Conservation (phyloP, 2,329 filamentous ascomycete species). For the Eutypa lata region DNA sequence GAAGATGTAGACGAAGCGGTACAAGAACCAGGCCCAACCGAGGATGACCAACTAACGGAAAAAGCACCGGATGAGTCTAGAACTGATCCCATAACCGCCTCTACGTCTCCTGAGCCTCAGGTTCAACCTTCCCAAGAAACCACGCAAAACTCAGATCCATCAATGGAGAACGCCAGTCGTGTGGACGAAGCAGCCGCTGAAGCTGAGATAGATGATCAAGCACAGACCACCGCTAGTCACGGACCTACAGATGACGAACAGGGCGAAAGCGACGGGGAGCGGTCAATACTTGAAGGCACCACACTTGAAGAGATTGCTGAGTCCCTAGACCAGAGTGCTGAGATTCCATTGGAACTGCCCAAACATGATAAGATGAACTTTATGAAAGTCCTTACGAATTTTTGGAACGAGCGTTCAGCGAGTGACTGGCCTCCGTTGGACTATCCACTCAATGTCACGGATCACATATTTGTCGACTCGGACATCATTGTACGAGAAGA, state of each 20-base stretch:
- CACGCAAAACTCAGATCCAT: conserved; percentile 4
- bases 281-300: conserved; percentile 65
- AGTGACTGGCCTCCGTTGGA: conserved; percentile 92
- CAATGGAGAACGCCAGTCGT: conserved; percentile 24
- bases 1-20: conserved; percentile 91
- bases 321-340: conserved; percentile 57
- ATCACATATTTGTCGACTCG: conserved; percentile 95
- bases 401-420: conserved; percentile 96
- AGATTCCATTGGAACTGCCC: conserved; percentile 70
- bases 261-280: conserved; percentile 68
- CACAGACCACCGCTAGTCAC: conserved; percentile 45
- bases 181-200: conserved; percentile 33
- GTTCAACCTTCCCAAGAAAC: conserved; percentile 8
- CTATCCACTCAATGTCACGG: conserved; percentile 81
- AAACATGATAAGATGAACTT: conserved; percentile 91
- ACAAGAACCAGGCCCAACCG: conserved; percentile 67
- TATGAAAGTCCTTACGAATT: conserved; percentile 93
- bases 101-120: conserved; percentile 7
- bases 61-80: conserved; percentile 32
- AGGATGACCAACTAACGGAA: conserved; percentile 53
- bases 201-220: conserved; percentile 40
- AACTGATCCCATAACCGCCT: conserved; percentile 16
- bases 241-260: conserved; percentile 69
- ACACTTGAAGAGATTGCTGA: conserved; percentile 61
- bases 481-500: conserved; percentile 97